phyloP scores from a whole-genome alignment of 345 rosid species.

The Leavenworthia alabamica region DNA sequence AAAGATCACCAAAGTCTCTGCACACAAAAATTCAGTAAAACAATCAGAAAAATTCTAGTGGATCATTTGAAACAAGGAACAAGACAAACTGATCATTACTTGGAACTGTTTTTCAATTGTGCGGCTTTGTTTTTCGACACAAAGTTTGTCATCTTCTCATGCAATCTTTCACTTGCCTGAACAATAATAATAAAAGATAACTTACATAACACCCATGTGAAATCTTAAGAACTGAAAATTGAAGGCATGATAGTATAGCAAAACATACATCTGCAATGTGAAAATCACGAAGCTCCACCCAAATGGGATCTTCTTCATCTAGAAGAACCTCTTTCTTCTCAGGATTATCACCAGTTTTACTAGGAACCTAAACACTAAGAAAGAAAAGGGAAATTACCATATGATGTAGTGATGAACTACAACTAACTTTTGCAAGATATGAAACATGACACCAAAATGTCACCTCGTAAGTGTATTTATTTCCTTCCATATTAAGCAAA shows the following conservation, averaged over 20 bases:
- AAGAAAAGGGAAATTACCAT: constrained; percentile 29
- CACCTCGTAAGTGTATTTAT: constrained; percentile 91
- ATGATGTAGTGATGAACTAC: constrained; percentile 24
- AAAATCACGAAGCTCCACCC: constrained; percentile 95
- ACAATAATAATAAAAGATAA: constrained; percentile 5
- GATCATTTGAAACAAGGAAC: constrained; percentile 8
- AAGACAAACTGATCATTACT: constrained; percentile 37
- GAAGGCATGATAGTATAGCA: constrained; percentile 1
- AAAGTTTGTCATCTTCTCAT: constrained; percentile 88
- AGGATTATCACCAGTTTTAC: constrained; percentile 61
- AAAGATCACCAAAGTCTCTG: constrained; percentile 77
- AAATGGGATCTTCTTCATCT: constrained; percentile 95
- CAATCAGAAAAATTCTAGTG: neutral
- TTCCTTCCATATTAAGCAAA: constrained; percentile 84
- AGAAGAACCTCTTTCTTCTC: constrained; percentile 90
- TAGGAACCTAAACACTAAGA: constrained; percentile 52
- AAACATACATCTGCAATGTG: constrained; percentile 84
- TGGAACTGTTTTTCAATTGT: constrained; percentile 81
- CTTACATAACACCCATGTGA: neutral
- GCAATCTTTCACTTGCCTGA: constrained; percentile 86
- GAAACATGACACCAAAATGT: constrained; percentile 16
- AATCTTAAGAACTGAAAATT: neutral
- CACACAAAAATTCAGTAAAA: constrained; percentile 8
- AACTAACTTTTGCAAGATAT: constrained; percentile 3
- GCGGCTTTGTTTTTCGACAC: constrained; percentile 93